Evolutionary conservation across 345 rosid species (phyloP), one percentile per base, ranked within the genome.

Genomic region (Populus simonii): DNA sequence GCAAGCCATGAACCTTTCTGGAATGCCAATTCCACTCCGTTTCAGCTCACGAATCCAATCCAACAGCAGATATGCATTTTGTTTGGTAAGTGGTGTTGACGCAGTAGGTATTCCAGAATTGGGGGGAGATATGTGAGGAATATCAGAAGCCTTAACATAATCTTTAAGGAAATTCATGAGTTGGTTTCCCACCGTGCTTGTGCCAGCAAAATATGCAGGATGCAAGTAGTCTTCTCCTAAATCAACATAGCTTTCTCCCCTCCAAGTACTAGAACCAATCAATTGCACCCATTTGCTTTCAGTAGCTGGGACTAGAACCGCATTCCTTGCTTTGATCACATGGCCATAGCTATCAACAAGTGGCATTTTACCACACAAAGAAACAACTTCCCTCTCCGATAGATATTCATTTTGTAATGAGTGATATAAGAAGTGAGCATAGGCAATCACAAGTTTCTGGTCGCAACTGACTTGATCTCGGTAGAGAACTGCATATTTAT

Each of bases 221-320:
- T 15, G 78, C 35, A 85, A 41, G 71, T 93, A 93, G 29, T 86
- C 94, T 84, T 89, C 90, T 25, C 80, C 84, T 0, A 93, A 74
- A 73, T 90, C 92, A 25, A 90, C 59, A 39, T 78, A 91, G 16
- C 86, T 85, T 2, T 79, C 86, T 9, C 25, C 55, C 33, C 82
- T 86, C 94, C 93, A 90, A 8, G 88, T 91, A 66, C 84, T 89
- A 18, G 92, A 89, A 55, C 74, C 86, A 63, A 85, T 75, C 68
- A 93, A 65, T 66, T 84, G 71, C 10, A 78, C 82, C 97, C 96
- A 93, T 78, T 89, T 88, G 83, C 96, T 90, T 62, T 63, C 86
- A 8, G 79, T 85, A 62, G 90, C 94, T 10, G 96, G 93, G 41
- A 93, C 91, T 76, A 93, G 93, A 84, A 89, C 85, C 0, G 83